Percentiles rank a stretch among this genome's conserved stretches.
These are phyloP conservation scores for Pythium dissimile DNA, from an alignment of 352 stramenopile species.

Conservation along the genomic window DNA sequence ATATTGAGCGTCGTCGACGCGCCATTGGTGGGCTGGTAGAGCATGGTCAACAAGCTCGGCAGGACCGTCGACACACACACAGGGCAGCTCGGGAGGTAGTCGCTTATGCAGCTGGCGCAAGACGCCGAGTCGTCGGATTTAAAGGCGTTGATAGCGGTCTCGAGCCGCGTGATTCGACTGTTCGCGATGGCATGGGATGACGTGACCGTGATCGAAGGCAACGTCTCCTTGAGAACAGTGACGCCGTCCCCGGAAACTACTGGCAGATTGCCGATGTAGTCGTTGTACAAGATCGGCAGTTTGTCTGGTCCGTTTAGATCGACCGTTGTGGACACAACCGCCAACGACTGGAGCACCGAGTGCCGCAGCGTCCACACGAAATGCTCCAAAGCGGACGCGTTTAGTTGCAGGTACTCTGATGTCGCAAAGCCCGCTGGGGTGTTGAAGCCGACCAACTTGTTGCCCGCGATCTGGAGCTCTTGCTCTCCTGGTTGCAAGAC, in stretches of 20 bases:
- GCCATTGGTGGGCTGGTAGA: not conserved
- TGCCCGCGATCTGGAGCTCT: not conserved
- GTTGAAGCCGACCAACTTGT: not conserved
- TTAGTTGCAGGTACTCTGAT: not conserved
- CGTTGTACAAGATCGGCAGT: not conserved
- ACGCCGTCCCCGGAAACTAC: not conserved
- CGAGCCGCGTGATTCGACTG: not conserved
- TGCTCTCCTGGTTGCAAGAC: not conserved
- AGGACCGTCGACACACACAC: constrained; percentile 4
- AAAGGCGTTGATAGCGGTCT: not conserved
- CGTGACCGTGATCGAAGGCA: not conserved
- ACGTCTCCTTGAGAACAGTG: not conserved
- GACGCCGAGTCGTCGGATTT: not conserved
- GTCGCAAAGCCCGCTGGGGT: not conserved
- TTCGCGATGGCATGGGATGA: not conserved
- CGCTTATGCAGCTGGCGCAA: not conserved
- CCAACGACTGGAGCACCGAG: not conserved
- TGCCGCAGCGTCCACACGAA: not conserved
- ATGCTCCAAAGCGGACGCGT: not conserved
- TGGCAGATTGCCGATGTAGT: constrained; percentile 3
- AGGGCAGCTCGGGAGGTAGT: constrained; percentile 1
- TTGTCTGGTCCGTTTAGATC: not conserved
- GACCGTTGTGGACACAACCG: not conserved
- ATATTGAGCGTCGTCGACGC: not conserved
- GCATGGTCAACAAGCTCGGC: constrained; percentile 8